phyloP scores from a whole-genome alignment of 2,329 filamentous ascomycete genomes.

The Juglanconis oblonga region DNA sequence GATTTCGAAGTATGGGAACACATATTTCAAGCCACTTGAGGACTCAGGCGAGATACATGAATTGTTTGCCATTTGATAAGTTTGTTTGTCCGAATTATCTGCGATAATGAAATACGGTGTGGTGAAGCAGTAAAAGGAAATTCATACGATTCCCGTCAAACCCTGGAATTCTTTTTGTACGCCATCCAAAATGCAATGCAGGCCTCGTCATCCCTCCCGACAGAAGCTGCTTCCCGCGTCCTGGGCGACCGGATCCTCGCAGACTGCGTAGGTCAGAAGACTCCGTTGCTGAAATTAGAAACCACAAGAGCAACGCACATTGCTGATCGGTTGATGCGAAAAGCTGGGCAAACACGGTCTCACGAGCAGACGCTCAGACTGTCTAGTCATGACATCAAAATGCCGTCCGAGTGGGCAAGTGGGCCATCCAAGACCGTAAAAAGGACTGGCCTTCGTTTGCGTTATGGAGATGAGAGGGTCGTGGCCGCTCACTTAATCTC shows the following conservation, averaged over 20 bases:
- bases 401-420: no score
- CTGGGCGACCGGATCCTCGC: conserved; percentile 35
- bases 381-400: not conserved
- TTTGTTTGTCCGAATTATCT: conserved; percentile 1
- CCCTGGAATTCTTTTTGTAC: conserved; percentile 36
- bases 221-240: conserved; percentile 36
- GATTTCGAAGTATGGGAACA: not conserved
- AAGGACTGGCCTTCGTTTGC: no score
- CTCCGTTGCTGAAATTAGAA: conserved; percentile 33
- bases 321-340: not conserved
- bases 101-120: not conserved
- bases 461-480: not conserved
- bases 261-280: conserved; percentile 47
- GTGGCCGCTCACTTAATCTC: conserved; percentile 67
- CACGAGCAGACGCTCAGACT: not conserved
- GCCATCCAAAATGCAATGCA: conserved; percentile 48
- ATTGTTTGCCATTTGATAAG: conserved; percentile 1
- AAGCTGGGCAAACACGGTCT: not conserved
- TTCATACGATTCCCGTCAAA: conserved; percentile 21
- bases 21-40: not conserved
- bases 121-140: conserved; percentile 14
- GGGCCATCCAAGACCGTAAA: no score
- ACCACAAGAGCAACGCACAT: conserved; percentile 15
- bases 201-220: conserved; percentile 48
- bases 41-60: not conserved